Conservation (phyloP, 805 yeast genomes). For the Cyberlindnera maclurae region DNA sequence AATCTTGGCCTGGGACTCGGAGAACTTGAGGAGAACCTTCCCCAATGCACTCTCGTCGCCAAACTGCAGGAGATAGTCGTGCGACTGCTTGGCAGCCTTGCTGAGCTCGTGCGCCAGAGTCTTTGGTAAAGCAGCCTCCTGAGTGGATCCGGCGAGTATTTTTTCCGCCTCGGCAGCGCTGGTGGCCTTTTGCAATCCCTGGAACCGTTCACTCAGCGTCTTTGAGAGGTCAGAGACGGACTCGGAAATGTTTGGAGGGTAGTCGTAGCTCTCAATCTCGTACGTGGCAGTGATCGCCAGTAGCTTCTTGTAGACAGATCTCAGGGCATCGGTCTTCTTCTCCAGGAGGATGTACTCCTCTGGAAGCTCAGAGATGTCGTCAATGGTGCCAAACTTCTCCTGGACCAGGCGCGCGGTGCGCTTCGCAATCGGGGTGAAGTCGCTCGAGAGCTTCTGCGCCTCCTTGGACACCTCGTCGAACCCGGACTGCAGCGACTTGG, state of each 20-base stretch:
- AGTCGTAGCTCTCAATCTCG: constrained; percentile 71
- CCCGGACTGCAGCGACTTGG: constrained; percentile 19
- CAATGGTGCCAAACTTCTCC: constrained; percentile 57
- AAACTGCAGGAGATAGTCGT: constrained; percentile 33
- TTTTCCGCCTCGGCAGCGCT: constrained; percentile 63
- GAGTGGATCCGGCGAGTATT: constrained; percentile 29
- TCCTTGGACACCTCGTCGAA: constrained; percentile 29
- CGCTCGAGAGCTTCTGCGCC: constrained; percentile 33
- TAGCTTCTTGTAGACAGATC: constrained; percentile 48
- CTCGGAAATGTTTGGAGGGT: constrained; percentile 73
- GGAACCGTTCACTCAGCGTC: constrained; percentile 46
- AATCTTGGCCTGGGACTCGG: constrained; percentile 51
- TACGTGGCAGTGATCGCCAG: constrained; percentile 53
- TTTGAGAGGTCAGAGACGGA: constrained; percentile 56
- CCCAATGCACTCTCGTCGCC: constrained; percentile 24
- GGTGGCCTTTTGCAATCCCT: constrained; percentile 54
- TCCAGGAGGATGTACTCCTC: constrained; percentile 65
- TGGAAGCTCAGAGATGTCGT: constrained; percentile 67
- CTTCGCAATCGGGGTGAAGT: constrained; percentile 48
- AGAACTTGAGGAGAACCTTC: constrained; percentile 33
- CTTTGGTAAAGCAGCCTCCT: constrained; percentile 38
- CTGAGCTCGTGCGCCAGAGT: constrained; percentile 69
- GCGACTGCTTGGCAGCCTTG: constrained; percentile 45
- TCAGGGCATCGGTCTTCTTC: constrained; percentile 56
- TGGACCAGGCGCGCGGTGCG: constrained; percentile 55